Base-by-base conservation (phyloP, 352 stramenopile species). In the Vaucheria bursata region DNA sequence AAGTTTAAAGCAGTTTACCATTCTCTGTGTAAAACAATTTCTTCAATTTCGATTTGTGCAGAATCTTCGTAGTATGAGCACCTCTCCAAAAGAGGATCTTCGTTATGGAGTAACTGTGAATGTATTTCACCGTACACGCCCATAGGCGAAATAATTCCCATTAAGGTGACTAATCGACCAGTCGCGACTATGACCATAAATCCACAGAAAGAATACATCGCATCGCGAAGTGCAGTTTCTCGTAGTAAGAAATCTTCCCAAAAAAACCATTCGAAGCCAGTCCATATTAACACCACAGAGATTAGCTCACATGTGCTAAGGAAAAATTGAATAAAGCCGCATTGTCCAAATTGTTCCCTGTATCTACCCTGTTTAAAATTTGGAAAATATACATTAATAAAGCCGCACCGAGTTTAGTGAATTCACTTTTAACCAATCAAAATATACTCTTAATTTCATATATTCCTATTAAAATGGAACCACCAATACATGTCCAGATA, bases 221-320 rank as follows among this genome's bases (percentile, higher is more conserved):
- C 2, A 7, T 68, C 53, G 53, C 53, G 53, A 31, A 2, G 6
- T 31, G 31, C 34, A 31, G 53, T 8, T 34, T 68, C 53, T 2
- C 8, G 2, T 31, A 68, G 37, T 34, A 68, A 2, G 53, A 8
- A 68, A 34, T 34, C 53, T 31, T 68, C 53, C 53, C 53, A 68
- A 2, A 68, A 37, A 34, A 68, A 68, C 53, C 53, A 68, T 34
- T 68, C 53, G 53, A 31, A 68, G 53, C 53, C 53, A 2, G 53
- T 68, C 53, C 53, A 68, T 68, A 68, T 68, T 31, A 68, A 34
- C 31, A 2, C 2, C 6, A 68, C 53, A 7, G 53, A 2, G 2
- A 68, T 7, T 2, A 68, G 53, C 53, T 68, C 53, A 68, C 31
- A 2, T 31, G 2, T 34, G 37, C 37, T 68, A 31, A 68, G 53